These are phyloP conservation scores for Clausena lansium DNA, from an alignment of 345 rosid species.

Conservation along the genomic window DNA sequence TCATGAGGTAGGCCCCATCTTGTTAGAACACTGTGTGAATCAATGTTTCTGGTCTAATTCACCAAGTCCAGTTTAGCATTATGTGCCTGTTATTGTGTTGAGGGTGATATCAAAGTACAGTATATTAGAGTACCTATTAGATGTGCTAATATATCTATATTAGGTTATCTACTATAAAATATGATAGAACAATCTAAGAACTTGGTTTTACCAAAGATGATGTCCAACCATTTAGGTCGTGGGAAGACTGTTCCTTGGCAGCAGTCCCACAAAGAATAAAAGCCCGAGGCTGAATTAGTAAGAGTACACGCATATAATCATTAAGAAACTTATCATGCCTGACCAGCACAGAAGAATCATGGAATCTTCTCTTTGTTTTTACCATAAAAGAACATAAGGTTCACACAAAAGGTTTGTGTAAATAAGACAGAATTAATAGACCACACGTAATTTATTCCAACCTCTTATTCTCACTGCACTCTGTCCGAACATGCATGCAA, in stretches of 20 bases:
- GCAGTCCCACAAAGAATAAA: not conserved
- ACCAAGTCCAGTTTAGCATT: not conserved
- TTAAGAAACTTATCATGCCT: conserved; percentile 2
- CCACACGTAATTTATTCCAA: not conserved
- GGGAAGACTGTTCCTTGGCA: not conserved
- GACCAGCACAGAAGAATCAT: not conserved
- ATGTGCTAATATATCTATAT: not conserved
- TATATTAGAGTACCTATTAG: no score
- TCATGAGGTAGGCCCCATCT: not conserved
- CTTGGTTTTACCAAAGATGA: not conserved
- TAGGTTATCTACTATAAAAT: not conserved
- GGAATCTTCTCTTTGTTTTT: not conserved
- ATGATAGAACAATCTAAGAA: not conserved
- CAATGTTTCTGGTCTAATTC: not conserved
- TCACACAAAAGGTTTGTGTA: not conserved
- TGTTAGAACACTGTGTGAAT: not conserved
- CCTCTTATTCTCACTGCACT: not conserved
- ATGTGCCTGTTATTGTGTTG: not conserved
- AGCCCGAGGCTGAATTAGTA: not conserved
- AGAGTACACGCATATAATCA: not conserved
- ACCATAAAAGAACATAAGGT: not conserved
- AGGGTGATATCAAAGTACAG: no score
- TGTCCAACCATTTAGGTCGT: not conserved
- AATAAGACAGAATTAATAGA: not conserved
- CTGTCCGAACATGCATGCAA: not conserved